Evolutionary conservation across 495 filamentous ascomycete species (phyloP).

Genomic region (Aspergillus homomorphus): DNA sequence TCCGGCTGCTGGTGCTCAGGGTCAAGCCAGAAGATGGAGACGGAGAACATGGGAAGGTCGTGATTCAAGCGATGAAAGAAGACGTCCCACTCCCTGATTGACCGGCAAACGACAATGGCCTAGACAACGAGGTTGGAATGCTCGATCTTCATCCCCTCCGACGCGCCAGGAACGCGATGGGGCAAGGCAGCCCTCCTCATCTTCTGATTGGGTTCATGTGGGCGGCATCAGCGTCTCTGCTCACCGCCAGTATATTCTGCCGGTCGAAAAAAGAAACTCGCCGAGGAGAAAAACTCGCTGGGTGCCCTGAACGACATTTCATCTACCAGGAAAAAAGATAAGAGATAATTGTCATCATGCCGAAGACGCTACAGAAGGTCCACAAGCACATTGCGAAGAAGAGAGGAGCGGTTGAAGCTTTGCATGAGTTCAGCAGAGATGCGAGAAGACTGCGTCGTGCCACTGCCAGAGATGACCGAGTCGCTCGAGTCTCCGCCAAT

Average conservation of each 20-base stretch:
- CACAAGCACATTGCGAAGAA: conserved; percentile 82
- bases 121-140: conserved; percentile 29
- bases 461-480: conserved; percentile 68
- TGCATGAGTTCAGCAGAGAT: conserved; percentile 84
- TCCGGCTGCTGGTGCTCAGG: conserved; percentile 10
- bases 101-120: conserved; percentile 13
- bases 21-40: not conserved
- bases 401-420: conserved; percentile 57
- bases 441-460: conserved; percentile 71
- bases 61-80: conserved; percentile 2
- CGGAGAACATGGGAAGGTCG: conserved; percentile 7
- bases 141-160: conserved; percentile 15
- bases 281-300: conserved; percentile 14
- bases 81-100: conserved; percentile 1
- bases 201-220: conserved; percentile 18
- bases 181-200: not conserved
- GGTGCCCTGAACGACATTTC: not conserved
- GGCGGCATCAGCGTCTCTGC: conserved; percentile 7
- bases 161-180: conserved; percentile 27
- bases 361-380: conserved; percentile 70
- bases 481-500: conserved; percentile 60
- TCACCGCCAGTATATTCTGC: conserved; percentile 28
- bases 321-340: not conserved
- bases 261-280: conserved; percentile 17
- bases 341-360: conserved; percentile 50